A percentile compares a stretch with the other conserved stretches of the same genome.
Evolutionary conservation across 2,329 filamentous ascomycete genomes (phyloP).

Genomic region (Ophiostoma montium): DNA sequence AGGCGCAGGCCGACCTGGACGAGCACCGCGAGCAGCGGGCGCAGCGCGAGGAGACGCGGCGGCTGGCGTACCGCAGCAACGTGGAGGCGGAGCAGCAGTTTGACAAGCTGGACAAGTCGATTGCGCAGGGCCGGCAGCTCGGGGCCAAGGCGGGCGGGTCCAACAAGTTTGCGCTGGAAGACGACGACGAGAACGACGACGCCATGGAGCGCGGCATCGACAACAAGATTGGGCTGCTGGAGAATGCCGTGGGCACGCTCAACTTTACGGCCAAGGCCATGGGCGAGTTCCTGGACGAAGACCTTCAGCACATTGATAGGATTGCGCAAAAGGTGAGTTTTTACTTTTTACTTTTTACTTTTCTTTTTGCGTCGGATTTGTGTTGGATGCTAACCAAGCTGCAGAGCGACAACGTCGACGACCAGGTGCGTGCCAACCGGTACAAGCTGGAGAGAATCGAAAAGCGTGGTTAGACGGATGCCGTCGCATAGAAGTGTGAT

Average conservation of each 20-base stretch:
- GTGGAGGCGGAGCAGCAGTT: conserved; percentile 36
- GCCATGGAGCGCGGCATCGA: conserved; percentile 36
- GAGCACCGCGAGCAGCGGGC: conserved; percentile 53
- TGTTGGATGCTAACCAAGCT: not conserved
- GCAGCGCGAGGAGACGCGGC: conserved; percentile 44
- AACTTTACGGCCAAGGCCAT: conserved; percentile 33
- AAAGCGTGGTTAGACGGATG: conserved; percentile 4
- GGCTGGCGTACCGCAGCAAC: conserved; percentile 10
- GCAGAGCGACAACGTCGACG: conserved; percentile 71
- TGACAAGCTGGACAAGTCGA: conserved; percentile 45
- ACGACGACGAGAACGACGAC: conserved; percentile 15
- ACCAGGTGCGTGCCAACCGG: conserved; percentile 47
- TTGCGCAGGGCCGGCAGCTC: conserved; percentile 39
- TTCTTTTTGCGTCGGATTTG: too few relatives aligned
- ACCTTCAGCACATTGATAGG: conserved; percentile 58
- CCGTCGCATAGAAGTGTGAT: too few relatives aligned
- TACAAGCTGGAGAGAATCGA: conserved; percentile 38
- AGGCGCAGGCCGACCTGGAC: conserved; percentile 55
- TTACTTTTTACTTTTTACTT: not conserved
- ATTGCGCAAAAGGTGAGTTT: conserved; percentile 60
- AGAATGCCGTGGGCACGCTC: conserved; percentile 53
- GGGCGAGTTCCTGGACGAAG: conserved; percentile 43
- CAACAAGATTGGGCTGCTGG: conserved; percentile 46
- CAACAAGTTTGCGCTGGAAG: conserved; percentile 14
- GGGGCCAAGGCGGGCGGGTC: conserved; percentile 23